Conservation (phyloP, 805 yeast genomes). For the Suhomyces emberorum region DNA sequence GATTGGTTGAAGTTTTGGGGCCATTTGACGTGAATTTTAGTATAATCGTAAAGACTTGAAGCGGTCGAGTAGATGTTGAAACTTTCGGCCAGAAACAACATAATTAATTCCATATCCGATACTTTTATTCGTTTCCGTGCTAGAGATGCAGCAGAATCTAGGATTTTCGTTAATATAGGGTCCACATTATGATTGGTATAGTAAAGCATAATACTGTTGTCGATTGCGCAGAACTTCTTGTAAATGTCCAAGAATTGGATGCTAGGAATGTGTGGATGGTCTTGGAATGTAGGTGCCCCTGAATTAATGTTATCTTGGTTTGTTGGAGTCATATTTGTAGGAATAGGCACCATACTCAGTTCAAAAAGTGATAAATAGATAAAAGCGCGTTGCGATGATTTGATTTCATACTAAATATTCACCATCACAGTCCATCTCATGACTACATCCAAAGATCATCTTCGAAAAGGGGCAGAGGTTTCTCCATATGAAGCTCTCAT, state of each 20-base stretch:
- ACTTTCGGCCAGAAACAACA: slow-evolving; percentile 15
- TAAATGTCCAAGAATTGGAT: slow-evolving; percentile 7
- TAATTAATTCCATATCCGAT: slow-evolving; percentile 15
- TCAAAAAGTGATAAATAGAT: too few species aligned
- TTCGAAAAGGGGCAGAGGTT: slow-evolving; percentile 50
- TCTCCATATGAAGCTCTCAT: slow-evolving; percentile 51
- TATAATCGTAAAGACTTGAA: slow-evolving; percentile 2
- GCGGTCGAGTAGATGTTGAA: slow-evolving; percentile 10
- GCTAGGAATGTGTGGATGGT: slow-evolving; percentile 11
- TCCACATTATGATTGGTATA: slow-evolving; percentile 29
- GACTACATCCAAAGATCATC: slow-evolving; percentile 38
- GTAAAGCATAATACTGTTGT: slow-evolving; percentile 30
- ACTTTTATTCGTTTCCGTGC: slow-evolving; percentile 17
- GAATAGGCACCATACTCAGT: too few species aligned
- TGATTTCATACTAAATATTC: too few species aligned
- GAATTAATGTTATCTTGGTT: too few species aligned
- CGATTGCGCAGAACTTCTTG: slow-evolving; percentile 25
- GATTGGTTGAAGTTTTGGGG: slow-evolving; percentile 5
- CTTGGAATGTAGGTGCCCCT: background rate
- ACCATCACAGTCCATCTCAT: too few species aligned
- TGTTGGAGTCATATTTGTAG: too few species aligned
- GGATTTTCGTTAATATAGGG: slow-evolving; percentile 20
- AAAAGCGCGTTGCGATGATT: too few species aligned
- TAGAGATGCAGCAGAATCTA: slow-evolving; percentile 18
- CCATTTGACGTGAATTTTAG: slow-evolving; percentile 8